These are phyloP conservation scores for Trichoderma sp. DNA, from an alignment of 2,329 filamentous ascomycete species.

Conservation along the genomic window DNA sequence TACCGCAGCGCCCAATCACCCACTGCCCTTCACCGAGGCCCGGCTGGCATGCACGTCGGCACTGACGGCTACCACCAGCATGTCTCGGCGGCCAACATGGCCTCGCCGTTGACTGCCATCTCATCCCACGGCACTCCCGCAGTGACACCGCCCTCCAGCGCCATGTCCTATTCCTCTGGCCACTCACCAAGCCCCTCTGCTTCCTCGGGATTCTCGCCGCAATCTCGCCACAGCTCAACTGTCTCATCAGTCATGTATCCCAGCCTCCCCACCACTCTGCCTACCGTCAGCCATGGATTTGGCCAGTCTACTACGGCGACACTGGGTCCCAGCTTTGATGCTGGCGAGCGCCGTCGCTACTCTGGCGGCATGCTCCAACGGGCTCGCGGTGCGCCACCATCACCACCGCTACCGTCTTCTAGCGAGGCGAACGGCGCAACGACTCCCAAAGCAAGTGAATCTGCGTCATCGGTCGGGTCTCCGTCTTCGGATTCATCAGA, in stretches of 20 bases:
- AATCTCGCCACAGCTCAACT: constrained; percentile 63
- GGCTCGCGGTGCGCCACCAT: constrained; percentile 49
- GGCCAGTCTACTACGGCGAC: constrained; percentile 71
- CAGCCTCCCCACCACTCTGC: constrained; percentile 59
- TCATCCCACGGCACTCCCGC: constrained; percentile 73
- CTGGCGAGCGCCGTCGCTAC: constrained; percentile 66
- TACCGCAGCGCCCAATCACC: constrained; percentile 63
- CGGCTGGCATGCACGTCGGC: constrained; percentile 41
- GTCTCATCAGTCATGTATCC: constrained; percentile 72
- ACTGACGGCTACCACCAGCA: constrained; percentile 43
- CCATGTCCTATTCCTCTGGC: constrained; percentile 75
- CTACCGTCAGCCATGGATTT: constrained; percentile 70
- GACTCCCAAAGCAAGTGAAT: constrained; percentile 51
- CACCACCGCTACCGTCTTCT: constrained; percentile 33
- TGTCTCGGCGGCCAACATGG: constrained; percentile 60
- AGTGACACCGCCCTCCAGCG: constrained; percentile 74
- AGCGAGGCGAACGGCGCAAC: constrained; percentile 46
- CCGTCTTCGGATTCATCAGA: constrained; percentile 62
- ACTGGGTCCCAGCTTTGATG: constrained; percentile 69
- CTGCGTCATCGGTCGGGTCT: constrained; percentile 54
- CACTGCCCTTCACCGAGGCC: constrained; percentile 47
- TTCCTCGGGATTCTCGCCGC: constrained; percentile 66
- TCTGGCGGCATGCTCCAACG: constrained; percentile 70
- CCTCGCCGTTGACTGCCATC: constrained; percentile 62
- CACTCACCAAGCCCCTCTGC: constrained; percentile 76